These are phyloP conservation scores for Dendrocalamus latiflorus DNA, from an alignment of 202 grass and related monocot species.

Conservation along the genomic window DNA sequence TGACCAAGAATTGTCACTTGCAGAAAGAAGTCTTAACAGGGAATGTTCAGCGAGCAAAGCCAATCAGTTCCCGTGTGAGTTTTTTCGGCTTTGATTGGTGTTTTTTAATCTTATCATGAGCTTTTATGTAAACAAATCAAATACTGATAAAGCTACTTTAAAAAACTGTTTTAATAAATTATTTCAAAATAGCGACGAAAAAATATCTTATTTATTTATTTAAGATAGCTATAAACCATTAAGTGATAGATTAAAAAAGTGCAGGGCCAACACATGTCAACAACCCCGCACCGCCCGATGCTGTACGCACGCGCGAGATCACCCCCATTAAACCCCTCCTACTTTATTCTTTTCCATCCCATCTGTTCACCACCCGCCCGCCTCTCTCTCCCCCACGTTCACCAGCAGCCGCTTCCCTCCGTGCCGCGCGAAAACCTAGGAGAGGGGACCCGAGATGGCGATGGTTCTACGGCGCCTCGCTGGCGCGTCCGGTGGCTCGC, in stretches of 20 bases:
- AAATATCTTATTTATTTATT: too few species aligned
- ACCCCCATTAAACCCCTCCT: neutral
- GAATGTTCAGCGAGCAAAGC: neutral
- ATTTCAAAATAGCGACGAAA: too few species aligned
- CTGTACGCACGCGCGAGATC: constrained; percentile 21
- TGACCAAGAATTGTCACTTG: too few species aligned
- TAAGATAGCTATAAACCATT: too few species aligned
- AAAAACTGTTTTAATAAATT: too few species aligned
- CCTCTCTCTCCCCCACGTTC: neutral
- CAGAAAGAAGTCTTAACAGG: too few species aligned
- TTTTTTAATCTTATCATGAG: too few species aligned
- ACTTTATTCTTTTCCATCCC: neutral
- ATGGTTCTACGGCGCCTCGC: constrained; percentile 52
- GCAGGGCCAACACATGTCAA: constrained; percentile 6
- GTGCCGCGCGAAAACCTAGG: neutral
- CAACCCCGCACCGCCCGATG: constrained; percentile 11
- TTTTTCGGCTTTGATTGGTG: too few species aligned
- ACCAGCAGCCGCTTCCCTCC: constrained; percentile 23
- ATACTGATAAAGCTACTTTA: too few species aligned
- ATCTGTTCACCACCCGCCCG: neutral
- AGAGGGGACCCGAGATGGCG: constrained; percentile 22
- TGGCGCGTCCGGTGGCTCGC: constrained; percentile 16
- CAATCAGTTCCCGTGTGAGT: constrained; percentile 4
- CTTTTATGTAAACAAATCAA: too few species aligned
- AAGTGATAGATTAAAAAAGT: too few species aligned